Evolutionary conservation across 352 stramenopile genomes (phyloP).

Genomic region (Thalassiosira ordinaria): DNA sequence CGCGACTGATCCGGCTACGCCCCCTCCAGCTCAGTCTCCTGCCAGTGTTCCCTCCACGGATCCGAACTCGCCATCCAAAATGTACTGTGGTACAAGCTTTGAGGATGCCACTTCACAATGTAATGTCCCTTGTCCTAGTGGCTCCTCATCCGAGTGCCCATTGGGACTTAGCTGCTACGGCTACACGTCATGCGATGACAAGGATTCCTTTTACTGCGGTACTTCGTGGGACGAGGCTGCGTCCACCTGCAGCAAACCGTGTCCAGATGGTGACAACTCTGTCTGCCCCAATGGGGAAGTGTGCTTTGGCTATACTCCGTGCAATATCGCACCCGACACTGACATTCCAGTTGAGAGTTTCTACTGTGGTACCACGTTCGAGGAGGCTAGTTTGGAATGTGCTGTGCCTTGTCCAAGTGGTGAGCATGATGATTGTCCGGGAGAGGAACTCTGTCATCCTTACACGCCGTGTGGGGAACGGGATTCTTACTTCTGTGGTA

Average conservation of each 20-base stretch:
- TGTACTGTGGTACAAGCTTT: conserved; percentile 61
- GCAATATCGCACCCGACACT: conserved; percentile 45
- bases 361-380: conserved; percentile 60
- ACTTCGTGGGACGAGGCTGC: conserved; percentile 55
- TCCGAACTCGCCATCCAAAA: conserved; percentile 21
- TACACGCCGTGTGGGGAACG: conserved; percentile 56
- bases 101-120: conserved; percentile 57
- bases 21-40: too few relatives aligned
- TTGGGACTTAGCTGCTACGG: conserved; percentile 57
- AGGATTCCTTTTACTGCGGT: conserved; percentile 57
- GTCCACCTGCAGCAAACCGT: conserved; percentile 42
- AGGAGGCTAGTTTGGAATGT: conserved; percentile 59
- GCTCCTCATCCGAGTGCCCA: conserved; percentile 46
- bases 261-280: conserved; percentile 34
- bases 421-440: conserved; percentile 52
- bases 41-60: too few relatives aligned
- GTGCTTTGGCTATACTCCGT: conserved; percentile 54
- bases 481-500: conserved; percentile 61
- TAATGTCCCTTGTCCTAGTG: conserved; percentile 30
- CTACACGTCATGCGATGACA: conserved; percentile 54
- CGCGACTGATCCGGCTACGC: not conserved
- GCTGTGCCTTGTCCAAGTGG: conserved; percentile 47
- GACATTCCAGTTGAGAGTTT: conserved; percentile 65
- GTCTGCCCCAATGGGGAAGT: conserved; percentile 43
- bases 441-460: conserved; percentile 48